A percentile compares a stretch with the other conserved stretches of the same genome.
phyloP scores from a whole-genome alignment of 2,329 filamentous ascomycete genomes.

The Fusarium secorum region DNA sequence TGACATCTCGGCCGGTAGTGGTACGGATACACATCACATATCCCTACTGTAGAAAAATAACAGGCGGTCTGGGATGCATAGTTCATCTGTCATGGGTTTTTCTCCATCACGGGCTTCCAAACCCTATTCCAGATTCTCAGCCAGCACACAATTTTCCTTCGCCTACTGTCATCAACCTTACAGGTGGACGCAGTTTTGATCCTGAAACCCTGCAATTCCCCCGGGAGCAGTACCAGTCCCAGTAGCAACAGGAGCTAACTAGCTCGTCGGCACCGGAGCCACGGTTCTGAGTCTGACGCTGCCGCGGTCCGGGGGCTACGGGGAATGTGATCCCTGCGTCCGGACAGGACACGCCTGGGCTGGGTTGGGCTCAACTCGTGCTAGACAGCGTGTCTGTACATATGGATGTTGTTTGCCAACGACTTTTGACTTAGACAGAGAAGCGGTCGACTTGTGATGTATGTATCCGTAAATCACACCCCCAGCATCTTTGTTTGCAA shows the following conservation, averaged over 20 bases:
- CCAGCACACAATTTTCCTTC: conserved; percentile 9
- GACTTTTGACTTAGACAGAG: conserved; percentile 18
- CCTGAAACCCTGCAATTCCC: conserved; percentile 28
- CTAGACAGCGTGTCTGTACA: conserved; percentile 12
- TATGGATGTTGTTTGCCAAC: conserved; percentile 12
- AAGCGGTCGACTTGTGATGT: background rate
- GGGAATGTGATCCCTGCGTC: conserved; percentile 35
- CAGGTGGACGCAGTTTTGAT: conserved; percentile 20
- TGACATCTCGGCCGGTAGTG: conserved; percentile 30
- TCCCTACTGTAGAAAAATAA: background rate
- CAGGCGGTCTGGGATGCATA: conserved; percentile 12
- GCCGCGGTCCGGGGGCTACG: conserved; percentile 35
- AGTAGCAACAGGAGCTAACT: background rate
- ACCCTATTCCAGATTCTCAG: conserved; percentile 29
- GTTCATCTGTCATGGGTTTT: conserved; percentile 6
- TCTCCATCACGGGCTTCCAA: conserved; percentile 29
- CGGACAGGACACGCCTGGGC: conserved; percentile 21
- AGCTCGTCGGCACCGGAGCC: conserved; percentile 40
- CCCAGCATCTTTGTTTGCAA: background rate
- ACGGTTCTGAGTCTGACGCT: conserved; percentile 42
- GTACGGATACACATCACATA: background rate
- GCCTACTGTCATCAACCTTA: conserved; percentile 20
- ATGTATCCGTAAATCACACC: background rate
- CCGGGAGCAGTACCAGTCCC: background rate
- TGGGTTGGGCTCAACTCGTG: conserved; percentile 6